A percentile compares a stretch with the other conserved stretches of the same genome.
Conservation (phyloP, 352 stramenopile genomes). For the Phytophthora pseudosyringae region DNA sequence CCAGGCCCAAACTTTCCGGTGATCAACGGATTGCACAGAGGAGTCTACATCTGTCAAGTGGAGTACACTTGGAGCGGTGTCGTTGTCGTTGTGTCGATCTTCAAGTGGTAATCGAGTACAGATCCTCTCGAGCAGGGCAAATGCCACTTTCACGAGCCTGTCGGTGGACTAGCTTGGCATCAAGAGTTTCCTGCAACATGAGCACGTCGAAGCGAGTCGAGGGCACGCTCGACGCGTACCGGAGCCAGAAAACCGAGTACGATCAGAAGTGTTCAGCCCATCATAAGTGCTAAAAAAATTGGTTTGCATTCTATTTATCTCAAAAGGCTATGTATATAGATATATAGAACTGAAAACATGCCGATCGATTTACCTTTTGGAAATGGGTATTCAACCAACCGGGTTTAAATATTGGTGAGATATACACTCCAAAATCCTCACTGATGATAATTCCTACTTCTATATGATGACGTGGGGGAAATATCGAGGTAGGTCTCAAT, state of each 20-base stretch:
- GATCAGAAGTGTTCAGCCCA: no score
- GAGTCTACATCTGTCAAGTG: not conserved
- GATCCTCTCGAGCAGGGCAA: slow-evolving; percentile 93
- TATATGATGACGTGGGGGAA: no score
- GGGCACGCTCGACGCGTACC: slow-evolving; percentile 90
- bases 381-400: no score
- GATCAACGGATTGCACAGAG: not conserved
- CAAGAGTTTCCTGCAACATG: slow-evolving; percentile 91
- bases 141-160: slow-evolving; percentile 94
- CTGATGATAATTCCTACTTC: no score
- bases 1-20: not conserved
- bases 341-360: no score
- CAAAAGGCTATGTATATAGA: no score
- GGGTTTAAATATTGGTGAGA: no score
- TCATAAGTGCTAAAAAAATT: no score
- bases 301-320: no score
- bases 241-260: slow-evolving; percentile 88
- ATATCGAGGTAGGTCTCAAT: no score
- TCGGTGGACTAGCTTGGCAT: slow-evolving; percentile 88
- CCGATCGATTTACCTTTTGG: no score
- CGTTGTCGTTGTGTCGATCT: not conserved
- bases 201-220: slow-evolving; percentile 95
- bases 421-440: no score
- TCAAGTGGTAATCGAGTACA: slow-evolving; percentile 64
- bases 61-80: not conserved